These are phyloP conservation scores for Platanus orientalis DNA, from an alignment of 164 flowering plant genomes.

Conservation along the genomic window DNA sequence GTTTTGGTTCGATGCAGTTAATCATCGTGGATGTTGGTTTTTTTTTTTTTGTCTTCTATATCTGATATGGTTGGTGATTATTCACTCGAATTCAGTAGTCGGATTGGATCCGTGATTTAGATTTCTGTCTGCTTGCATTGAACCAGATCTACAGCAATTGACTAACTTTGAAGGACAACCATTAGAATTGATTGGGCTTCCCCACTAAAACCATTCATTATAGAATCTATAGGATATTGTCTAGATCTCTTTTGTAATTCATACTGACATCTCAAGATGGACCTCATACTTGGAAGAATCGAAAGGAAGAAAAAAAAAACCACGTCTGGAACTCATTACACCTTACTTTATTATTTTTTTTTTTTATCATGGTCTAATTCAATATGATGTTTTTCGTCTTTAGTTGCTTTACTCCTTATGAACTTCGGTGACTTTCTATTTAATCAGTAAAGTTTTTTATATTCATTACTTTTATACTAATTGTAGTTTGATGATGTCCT, in stretches of 20 bases:
- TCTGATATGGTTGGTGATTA: background rate
- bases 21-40: background rate
- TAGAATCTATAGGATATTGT: background rate
- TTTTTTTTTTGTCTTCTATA: background rate
- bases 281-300: too few relatives aligned
- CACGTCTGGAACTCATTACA: too few relatives aligned
- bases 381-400: too few relatives aligned
- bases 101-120: background rate
- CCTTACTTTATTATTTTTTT: too few relatives aligned
- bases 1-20: background rate
- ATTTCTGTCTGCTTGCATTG: background rate
- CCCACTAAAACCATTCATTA: background rate
- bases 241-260: background rate
- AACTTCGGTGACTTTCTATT: too few relatives aligned
- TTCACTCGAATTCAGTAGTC: background rate
- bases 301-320: too few relatives aligned
- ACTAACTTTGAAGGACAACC: background rate
- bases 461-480: too few relatives aligned
- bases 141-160: background rate
- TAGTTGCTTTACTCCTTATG: too few relatives aligned
- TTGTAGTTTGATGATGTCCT: too few relatives aligned
- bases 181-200: conserved; percentile 1
- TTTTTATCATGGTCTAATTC: too few relatives aligned
- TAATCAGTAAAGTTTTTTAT: too few relatives aligned
- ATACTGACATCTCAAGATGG: too few relatives aligned